Evolutionary conservation across 768 basidiomycete species (phyloP).

Genomic region (Russula brevipes): DNA sequence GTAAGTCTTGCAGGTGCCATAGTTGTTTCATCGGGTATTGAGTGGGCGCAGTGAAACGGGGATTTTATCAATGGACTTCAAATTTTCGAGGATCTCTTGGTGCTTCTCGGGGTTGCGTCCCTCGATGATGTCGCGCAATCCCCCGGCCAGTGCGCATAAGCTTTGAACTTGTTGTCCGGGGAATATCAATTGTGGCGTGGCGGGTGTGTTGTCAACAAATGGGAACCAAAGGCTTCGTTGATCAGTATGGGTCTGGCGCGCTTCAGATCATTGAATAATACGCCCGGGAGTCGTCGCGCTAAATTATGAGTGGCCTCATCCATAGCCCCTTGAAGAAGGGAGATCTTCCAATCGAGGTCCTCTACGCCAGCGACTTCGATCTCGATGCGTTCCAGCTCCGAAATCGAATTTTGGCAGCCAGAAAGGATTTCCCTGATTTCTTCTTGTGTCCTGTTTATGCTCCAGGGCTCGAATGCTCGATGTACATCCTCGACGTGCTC

Average conservation of each 20-base stretch:
- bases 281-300: slow-evolving; percentile 9
- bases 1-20: slow-evolving; percentile 12
- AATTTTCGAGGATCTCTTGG: not conserved
- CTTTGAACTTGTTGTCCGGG: not conserved
- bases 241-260: not conserved
- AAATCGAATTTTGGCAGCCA: not conserved
- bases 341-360: not conserved
- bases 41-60: not conserved
- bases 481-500: not conserved
- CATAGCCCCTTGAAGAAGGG: not conserved
- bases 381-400: not conserved
- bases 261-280: not conserved
- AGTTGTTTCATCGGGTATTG: slow-evolving; percentile 5
- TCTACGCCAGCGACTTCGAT: not conserved
- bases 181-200: not conserved
- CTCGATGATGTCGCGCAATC: not conserved
- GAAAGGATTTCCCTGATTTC: not conserved
- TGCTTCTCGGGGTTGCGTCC: not conserved
- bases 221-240: not conserved
- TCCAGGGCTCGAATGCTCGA: not conserved
- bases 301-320: not conserved
- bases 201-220: not conserved
- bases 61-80: not conserved
- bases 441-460: not conserved
- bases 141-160: not conserved